phyloP scores from a whole-genome alignment of 192 early-diverging fungal species.

The Gorgonomyces haynaldii region DNA sequence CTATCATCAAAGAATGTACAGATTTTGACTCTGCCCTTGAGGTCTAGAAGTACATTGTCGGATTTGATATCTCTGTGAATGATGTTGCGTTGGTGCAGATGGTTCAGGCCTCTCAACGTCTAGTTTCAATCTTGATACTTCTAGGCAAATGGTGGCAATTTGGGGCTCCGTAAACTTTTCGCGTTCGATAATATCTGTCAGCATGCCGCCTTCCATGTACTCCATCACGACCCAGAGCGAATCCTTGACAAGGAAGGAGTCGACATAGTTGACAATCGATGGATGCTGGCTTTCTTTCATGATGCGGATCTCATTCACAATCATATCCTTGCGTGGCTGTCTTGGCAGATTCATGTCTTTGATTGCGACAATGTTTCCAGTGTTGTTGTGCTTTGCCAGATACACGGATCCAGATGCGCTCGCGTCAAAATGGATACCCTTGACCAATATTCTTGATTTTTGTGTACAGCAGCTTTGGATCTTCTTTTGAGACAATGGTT shows the following conservation, averaged over 20 bases:
- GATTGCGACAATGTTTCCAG: conserved; percentile 70
- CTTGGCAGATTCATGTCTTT: conserved; percentile 84
- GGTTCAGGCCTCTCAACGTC: conserved; percentile 68
- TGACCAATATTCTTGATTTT: conserved; percentile 96
- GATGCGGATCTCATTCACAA: conserved; percentile 85
- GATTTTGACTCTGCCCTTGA: conserved; percentile 19
- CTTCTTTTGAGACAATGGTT: conserved; percentile 75
- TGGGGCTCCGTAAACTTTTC: conserved; percentile 43
- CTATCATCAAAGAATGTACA: conserved; percentile 24
- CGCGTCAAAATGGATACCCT: conserved; percentile 37
- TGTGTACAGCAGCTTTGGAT: conserved; percentile 81
- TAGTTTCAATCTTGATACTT: conserved; percentile 16
- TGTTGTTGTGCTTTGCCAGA: conserved; percentile 59
- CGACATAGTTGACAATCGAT: conserved; percentile 82
- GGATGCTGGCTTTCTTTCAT: conserved; percentile 88
- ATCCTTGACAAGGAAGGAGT: conserved; percentile 64
- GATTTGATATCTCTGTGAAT: conserved; percentile 89
- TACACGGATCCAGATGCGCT: conserved; percentile 89
- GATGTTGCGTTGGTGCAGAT: conserved; percentile 70
- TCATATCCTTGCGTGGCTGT: conserved; percentile 82
- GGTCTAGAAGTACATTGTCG: conserved; percentile 49
- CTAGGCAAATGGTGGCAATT: conserved; percentile 19
- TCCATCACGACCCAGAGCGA: conserved; percentile 91
- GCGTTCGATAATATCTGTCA: conserved; percentile 82
- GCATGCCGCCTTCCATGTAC: conserved; percentile 84